These are phyloP conservation scores for Coemansia sp. DNA, from an alignment of 192 early-diverging fungal genomes.

Conservation along the genomic window DNA sequence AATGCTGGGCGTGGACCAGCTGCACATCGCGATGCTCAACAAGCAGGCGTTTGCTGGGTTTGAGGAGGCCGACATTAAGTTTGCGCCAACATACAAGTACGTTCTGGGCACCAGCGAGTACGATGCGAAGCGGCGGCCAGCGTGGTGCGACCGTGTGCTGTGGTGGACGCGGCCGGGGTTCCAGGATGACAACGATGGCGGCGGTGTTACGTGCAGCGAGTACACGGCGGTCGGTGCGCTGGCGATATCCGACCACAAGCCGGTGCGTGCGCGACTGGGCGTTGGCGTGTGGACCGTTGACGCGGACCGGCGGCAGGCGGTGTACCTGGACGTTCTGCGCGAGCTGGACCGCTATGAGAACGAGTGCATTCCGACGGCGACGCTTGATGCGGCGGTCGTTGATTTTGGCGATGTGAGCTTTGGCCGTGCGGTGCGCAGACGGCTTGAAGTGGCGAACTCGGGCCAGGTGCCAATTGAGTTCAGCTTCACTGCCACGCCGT, in stretches of 20 bases:
- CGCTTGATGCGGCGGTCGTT: constrained; percentile 58
- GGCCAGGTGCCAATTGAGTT: constrained; percentile 74
- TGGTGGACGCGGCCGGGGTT: constrained; percentile 69
- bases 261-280: constrained; percentile 73
- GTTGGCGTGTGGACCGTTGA: constrained; percentile 67
- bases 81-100: constrained; percentile 93
- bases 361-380: constrained; percentile 71
- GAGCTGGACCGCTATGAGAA: constrained; percentile 82
- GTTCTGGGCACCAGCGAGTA: constrained; percentile 78
- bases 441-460: constrained; percentile 68
- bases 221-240: constrained; percentile 21
- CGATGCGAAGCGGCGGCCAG: constrained; percentile 83
- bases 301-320: constrained; percentile 56
- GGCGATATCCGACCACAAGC: constrained; percentile 79
- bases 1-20: constrained; percentile 82
- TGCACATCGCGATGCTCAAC: constrained; percentile 63
- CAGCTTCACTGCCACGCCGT: constrained; percentile 70
- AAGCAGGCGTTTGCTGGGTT: constrained; percentile 82
- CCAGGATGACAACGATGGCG: constrained; percentile 10
- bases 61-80: constrained; percentile 73
- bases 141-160: constrained; percentile 93
- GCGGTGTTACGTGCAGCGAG: constrained; percentile 21
- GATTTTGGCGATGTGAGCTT: constrained; percentile 74
- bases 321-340: constrained; percentile 63
- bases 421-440: constrained; percentile 50